Evolutionary conservation across 345 rosid genomes (phyloP).

Genomic region (Cardamine resedifolia): DNA sequence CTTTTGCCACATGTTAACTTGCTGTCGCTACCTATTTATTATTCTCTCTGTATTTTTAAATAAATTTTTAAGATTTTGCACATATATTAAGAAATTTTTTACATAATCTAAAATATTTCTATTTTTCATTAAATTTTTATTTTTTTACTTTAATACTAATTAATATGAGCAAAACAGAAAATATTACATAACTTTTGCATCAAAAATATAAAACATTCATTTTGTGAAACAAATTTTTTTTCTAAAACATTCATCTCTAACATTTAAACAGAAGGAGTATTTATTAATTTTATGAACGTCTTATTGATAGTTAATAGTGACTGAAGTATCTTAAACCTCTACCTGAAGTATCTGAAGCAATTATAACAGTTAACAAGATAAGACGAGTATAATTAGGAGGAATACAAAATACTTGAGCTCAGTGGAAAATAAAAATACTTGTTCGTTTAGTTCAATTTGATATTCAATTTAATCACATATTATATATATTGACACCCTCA

Average conservation of each 20-base stretch:
- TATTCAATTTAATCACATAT: background rate
- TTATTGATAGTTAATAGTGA: background rate
- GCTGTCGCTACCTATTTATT: slow-evolving; percentile 10
- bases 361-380: slow-evolving; percentile 11
- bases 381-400: slow-evolving; percentile 17
- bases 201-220: no score
- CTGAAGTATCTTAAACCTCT: background rate
- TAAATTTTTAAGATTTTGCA: no score
- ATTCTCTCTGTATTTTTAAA: no score
- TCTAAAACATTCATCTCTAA: no score
- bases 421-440: background rate
- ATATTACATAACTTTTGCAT: no score
- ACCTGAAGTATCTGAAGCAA: background rate
- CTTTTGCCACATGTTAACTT: slow-evolving; percentile 42
- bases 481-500: background rate
- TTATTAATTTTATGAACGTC: slow-evolving; percentile 7
- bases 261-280: no score
- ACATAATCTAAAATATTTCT: no score
- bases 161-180: no score
- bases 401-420: slow-evolving; percentile 12
- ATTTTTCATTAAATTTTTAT: no score
- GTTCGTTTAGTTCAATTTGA: background rate
- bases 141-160: no score
- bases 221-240: no score
- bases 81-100: no score